Evolutionary conservation across 2,329 filamentous ascomycete species (phyloP), one percentile per base, ranked within the genome.

Genomic region (Fusarium illudens): DNA sequence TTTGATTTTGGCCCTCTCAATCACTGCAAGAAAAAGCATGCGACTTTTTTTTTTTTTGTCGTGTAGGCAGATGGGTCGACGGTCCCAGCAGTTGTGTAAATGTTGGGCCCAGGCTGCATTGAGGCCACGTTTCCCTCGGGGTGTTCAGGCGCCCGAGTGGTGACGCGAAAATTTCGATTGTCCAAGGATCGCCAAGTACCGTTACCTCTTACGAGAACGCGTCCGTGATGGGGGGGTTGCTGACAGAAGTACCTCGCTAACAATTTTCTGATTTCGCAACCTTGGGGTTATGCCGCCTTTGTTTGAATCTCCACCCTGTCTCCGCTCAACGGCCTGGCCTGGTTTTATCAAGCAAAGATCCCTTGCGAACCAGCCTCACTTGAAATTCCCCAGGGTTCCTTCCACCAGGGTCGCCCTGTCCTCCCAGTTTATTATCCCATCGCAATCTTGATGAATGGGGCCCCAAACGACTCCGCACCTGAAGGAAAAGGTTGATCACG

Each of bases 191-290:
- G 63, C 50, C 73, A 63, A 72, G 72, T 74, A 67, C 39, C 42
- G 64, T 60, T 75, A 72, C 77, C 68, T 73, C 58, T 68, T 72
- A 68, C 65, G 67, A 69, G 57, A 67, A 67, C 60, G 67, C 71
- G 71, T 65, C 65, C 66, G 66, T 69, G 68, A 49, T 58, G 44
- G 51, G 62, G 60, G 52, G 60, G 49, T 44, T 61, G 54, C 68
- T 64, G 37, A 39, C 58, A 55, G 55, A 80, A 70, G 79, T 80
- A 80, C 71, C 75, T 44, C 78, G 64, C 71, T 80, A 80, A 80
- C 78, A 80, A 79, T 79, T 79, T 74, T 49, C 53, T 54, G 37
- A 51, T 64, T 48, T 34, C 29, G 39, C 19, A 29, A 71, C 70
- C 58, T 39, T n/a, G 22, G 25, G 17, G 25, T 46, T 37, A 44